These are phyloP conservation scores for Tilletia walkeri DNA, from an alignment of 1,284 basidiomycete genomes.

Conservation along the genomic window DNA sequence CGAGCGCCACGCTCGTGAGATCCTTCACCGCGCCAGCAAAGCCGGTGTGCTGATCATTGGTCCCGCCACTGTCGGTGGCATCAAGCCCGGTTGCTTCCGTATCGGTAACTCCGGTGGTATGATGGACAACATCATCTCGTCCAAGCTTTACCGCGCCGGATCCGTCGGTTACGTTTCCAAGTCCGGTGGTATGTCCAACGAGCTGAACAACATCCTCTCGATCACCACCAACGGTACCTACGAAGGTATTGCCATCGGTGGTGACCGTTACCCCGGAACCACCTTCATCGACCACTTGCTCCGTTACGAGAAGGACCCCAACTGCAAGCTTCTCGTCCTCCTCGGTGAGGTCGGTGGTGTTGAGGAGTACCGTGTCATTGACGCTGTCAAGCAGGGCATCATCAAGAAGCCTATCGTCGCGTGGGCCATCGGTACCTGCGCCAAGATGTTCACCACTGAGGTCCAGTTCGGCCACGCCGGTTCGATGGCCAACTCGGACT, in stretches of 20 bases:
- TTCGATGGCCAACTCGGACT: conserved; percentile 93
- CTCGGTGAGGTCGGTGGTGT: conserved; percentile 98
- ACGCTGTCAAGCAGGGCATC: conserved; percentile 86
- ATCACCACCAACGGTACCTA: conserved; percentile 97
- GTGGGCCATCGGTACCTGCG: conserved; percentile 99
- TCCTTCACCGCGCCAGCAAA: conserved; percentile 80
- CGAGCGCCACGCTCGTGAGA: conserved; percentile 93
- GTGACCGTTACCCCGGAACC: conserved; percentile 96
- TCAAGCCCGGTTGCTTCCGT: conserved; percentile 99
- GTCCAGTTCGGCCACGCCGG: conserved; percentile 99
- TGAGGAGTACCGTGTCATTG: conserved; percentile 98
- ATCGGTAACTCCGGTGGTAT: conserved; percentile 99
- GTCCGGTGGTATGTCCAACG: conserved; percentile 99
- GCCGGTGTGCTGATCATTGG: conserved; percentile 94
- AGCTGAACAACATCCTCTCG: conserved; percentile 98
- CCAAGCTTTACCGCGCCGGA: conserved; percentile 96
- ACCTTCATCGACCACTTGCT: conserved; percentile 99
- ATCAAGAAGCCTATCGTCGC: conserved; percentile 99
- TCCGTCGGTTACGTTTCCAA: conserved; percentile 99
- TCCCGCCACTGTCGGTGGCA: conserved; percentile 97
- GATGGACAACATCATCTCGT: conserved; percentile 99
- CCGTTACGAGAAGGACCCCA: conserved; percentile 93
- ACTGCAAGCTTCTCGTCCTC: conserved; percentile 97
- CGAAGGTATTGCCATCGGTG: conserved; percentile 99
- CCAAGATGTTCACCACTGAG: conserved; percentile 99